A percentile compares a stretch with the other conserved stretches of the same genome.
Conservation (phyloP, 495 filamentous ascomycete genomes). For the Neurospora sp. region DNA sequence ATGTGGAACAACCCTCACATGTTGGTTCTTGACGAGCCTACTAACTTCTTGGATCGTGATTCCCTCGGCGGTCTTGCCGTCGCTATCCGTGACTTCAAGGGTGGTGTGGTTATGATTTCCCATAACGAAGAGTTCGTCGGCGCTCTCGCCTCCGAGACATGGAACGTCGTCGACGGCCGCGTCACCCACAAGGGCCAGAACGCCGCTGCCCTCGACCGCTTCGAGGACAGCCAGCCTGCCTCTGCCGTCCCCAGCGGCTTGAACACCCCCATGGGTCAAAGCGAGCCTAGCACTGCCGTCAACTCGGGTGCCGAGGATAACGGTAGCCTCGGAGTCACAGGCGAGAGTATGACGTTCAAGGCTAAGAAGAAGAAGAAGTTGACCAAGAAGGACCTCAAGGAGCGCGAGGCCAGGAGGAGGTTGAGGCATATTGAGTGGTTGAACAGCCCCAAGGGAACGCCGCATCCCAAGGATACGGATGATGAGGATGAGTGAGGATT, state of each 20-base stretch:
- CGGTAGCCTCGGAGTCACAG: slow-evolving; percentile 11
- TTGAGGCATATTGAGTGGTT: slow-evolving; percentile 95
- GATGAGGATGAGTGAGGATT: slow-evolving; percentile 53
- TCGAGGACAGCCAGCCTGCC: slow-evolving; percentile 65
- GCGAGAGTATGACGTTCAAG: slow-evolving; percentile 73
- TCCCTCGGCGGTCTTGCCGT: slow-evolving; percentile 91
- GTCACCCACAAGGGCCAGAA: slow-evolving; percentile 72
- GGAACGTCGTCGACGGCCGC: slow-evolving; percentile 82
- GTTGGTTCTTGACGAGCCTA: slow-evolving; percentile 95
- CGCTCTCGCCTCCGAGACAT: slow-evolving; percentile 87
- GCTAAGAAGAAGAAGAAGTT: slow-evolving; percentile 95
- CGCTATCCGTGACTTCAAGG: slow-evolving; percentile 94
- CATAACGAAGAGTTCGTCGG: slow-evolving; percentile 99
- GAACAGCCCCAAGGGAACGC: slow-evolving; percentile 68
- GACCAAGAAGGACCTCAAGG: slow-evolving; percentile 91
- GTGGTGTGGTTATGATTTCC: slow-evolving; percentile 97
- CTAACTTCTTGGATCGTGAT: slow-evolving; percentile 98
- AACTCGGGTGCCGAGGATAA: slow-evolving; percentile 79
- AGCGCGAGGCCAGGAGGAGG: slow-evolving; percentile 75
- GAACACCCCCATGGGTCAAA: slow-evolving; percentile 23
- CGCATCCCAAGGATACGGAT: slow-evolving; percentile 67
- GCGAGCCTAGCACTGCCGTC: slow-evolving; percentile 48
- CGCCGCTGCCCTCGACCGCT: slow-evolving; percentile 65
- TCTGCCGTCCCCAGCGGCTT: slow-evolving; percentile 44
- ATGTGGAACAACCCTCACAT: slow-evolving; percentile 99